A percentile compares a stretch with the other conserved stretches of the same genome.
phyloP scores from a whole-genome alignment of 2,329 filamentous ascomycete species.

The Coleophoma cylindrospora region DNA sequence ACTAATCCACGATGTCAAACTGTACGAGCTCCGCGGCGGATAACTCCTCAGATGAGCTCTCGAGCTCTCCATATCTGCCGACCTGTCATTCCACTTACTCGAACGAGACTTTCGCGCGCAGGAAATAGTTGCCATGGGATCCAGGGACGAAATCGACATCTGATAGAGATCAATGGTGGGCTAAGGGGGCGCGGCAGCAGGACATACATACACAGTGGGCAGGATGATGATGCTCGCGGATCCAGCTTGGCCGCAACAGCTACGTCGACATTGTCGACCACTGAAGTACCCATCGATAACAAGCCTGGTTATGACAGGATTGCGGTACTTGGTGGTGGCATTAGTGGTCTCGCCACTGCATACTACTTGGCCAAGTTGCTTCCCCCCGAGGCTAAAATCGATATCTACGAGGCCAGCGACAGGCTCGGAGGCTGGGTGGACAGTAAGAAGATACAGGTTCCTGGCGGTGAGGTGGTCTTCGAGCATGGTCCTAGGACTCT shows the following conservation, averaged over 20 bases:
- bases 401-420: slow-evolving; percentile 69
- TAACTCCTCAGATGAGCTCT: neutral
- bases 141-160: no score
- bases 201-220: neutral
- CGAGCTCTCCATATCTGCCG: slow-evolving; percentile 1
- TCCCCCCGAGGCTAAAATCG: slow-evolving; percentile 66
- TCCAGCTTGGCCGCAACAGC: neutral
- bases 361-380: slow-evolving; percentile 68
- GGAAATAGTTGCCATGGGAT: no score
- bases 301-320: slow-evolving; percentile 28
- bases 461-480: slow-evolving; percentile 63
- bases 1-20: slow-evolving; percentile 13
- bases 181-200: neutral
- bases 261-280: neutral
- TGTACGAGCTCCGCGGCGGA: neutral
- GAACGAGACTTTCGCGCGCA: no score
- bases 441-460: slow-evolving; percentile 56
- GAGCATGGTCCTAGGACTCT: slow-evolving; percentile 71
- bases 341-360: slow-evolving; percentile 75
- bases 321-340: slow-evolving; percentile 73
- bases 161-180: neutral
- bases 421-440: slow-evolving; percentile 81
- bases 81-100: neutral
- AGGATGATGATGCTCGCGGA: neutral
- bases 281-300: neutral